Conservation (phyloP, 2,329 filamentous ascomycete species). For the Trichoderma guizhouense region DNA sequence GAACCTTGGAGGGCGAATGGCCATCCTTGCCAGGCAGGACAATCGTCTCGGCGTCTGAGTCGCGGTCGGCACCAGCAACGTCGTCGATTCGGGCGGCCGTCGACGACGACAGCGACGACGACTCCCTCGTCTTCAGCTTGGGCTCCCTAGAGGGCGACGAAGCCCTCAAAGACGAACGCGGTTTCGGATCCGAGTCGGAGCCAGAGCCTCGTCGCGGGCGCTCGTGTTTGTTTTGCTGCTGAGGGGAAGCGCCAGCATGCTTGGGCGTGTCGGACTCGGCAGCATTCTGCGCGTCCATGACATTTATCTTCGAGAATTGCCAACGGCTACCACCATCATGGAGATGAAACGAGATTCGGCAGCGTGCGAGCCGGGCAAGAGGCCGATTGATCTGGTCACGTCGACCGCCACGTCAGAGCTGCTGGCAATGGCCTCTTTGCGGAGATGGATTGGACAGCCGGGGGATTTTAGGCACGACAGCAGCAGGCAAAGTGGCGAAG, state of each 20-base stretch:
- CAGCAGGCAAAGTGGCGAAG: slow-evolving; percentile 2
- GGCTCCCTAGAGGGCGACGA: slow-evolving; percentile 21
- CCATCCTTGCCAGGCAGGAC: slow-evolving; percentile 64
- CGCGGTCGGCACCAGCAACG: slow-evolving; percentile 47
- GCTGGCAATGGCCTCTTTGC: slow-evolving; percentile 16
- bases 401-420: slow-evolving; percentile 17
- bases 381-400: slow-evolving; percentile 18
- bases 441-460: slow-evolving; percentile 11
- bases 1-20: slow-evolving; percentile 59
- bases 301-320: slow-evolving; percentile 55
- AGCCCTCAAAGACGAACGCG: slow-evolving; percentile 18
- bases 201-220: slow-evolving; percentile 19
- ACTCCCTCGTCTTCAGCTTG: slow-evolving; percentile 8
- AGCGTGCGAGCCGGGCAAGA: slow-evolving; percentile 16
- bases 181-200: slow-evolving; percentile 25
- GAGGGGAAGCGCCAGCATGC: slow-evolving; percentile 52
- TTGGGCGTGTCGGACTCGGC: slow-evolving; percentile 59
- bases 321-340: slow-evolving; percentile 59
- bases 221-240: slow-evolving; percentile 29
- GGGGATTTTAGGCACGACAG: slow-evolving; percentile 15
- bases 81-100: slow-evolving; percentile 33
- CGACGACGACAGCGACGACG: slow-evolving; percentile 13
- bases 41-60: slow-evolving; percentile 71
- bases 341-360: slow-evolving; percentile 29
- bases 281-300: slow-evolving; percentile 68